phyloP scores from a whole-genome alignment of 305 asterid genomes.

The Fraxinus albicans region DNA sequence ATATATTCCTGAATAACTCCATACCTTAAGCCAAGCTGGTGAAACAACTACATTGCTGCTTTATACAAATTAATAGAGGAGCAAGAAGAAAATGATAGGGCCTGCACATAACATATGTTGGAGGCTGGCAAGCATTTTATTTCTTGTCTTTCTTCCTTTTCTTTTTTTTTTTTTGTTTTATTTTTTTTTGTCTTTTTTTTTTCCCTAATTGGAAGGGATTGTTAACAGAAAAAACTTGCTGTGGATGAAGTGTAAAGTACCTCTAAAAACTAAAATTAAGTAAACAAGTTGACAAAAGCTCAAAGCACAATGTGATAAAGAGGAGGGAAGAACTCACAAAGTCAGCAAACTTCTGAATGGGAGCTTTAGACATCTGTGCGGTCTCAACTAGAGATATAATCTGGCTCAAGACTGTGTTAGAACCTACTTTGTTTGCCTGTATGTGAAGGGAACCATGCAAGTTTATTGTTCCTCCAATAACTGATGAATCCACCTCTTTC shows the following conservation, averaged over 20 bases:
- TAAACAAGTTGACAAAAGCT: background rate
- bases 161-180: background rate
- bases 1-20: background rate
- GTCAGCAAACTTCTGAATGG: slow-evolving; percentile 96
- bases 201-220: background rate
- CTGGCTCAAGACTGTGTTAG: slow-evolving; percentile 93
- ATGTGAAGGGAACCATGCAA: slow-evolving; percentile 87
- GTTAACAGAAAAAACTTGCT: background rate
- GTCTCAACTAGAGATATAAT: slow-evolving; percentile 97
- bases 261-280: background rate
- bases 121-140: background rate
- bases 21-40: background rate
- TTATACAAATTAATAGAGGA: background rate
- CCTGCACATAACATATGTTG: background rate
- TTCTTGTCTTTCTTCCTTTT: background rate
- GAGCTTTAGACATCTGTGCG: slow-evolving; percentile 99
- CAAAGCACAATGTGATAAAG: slow-evolving; percentile 15
- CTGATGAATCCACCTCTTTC: slow-evolving; percentile 65
- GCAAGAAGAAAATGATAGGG: background rate
- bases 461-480: slow-evolving; percentile 95
- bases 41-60: background rate
- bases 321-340: slow-evolving; percentile 58
- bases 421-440: slow-evolving; percentile 86
- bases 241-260: background rate
- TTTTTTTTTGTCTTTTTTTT: background rate